Evolutionary conservation across 495 filamentous ascomycete genomes (phyloP), one percentile per base, ranked within the genome.

Genomic region (Umbilicaria muhlenbergii): DNA sequence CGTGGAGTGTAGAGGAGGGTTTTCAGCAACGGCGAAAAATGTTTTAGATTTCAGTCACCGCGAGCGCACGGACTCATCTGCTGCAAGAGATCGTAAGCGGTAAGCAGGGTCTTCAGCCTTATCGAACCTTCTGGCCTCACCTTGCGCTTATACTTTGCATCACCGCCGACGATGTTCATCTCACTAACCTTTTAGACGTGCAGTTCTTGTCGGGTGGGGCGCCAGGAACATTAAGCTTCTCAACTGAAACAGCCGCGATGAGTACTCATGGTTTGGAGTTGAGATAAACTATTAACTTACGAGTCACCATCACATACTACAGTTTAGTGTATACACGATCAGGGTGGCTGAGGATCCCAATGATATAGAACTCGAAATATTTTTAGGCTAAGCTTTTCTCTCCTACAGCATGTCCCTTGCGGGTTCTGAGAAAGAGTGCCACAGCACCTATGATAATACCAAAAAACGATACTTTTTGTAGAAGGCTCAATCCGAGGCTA

Each of bases 351-450:
- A 44, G 46, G 46, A 43, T 43, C 18, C 1, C 15, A 18, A 16
- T 11, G 3, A 37, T 37, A 8, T 11, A 37, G 35, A 18, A 15
- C 19, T 18, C 5, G 15, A 11, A 37, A 16, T 37, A 3, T 11
- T 18, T 37, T 60, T 54, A 70, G 11, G 61, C 60, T 49, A 66
- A 58, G 50, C 58, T 68, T 64, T 64, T 67, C 50, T 60, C 60
- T 33, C 18, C 18, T 18, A 33, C 17, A 14, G 34, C n/a, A 7
- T 32, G 34, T 50, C 47, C 16, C 43, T 52, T 53, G 8, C 59
- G 53, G 16, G 51, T 59, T 36, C 45, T 48, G 43, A 73, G 8
- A 45, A 60, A 70, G 42, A 63, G 42, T 19, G 59, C 58, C 17
- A 65, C 58, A 33, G 65, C 47, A 7, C 53, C 60, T 40, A 65